Evolutionary conservation across 2,329 filamentous ascomycete genomes (phyloP).

Genomic region (Macroventuria anomochaeta): DNA sequence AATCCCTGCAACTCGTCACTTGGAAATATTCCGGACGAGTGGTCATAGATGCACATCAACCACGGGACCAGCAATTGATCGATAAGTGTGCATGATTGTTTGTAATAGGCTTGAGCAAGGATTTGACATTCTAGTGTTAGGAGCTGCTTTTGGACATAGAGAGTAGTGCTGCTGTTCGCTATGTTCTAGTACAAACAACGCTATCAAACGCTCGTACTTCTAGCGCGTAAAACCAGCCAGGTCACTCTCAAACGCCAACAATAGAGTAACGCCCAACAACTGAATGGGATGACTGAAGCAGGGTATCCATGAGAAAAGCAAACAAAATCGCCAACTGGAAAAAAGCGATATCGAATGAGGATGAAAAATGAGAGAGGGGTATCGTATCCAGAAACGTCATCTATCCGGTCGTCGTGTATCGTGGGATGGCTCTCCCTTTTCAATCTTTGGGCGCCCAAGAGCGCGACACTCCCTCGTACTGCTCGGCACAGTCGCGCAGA

Average conservation of each 20-base stretch:
- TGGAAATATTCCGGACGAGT: background rate
- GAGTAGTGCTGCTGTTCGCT: background rate
- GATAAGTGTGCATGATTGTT: background rate
- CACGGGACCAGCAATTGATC: background rate
- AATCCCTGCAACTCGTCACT: background rate
- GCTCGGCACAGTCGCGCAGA: conserved; percentile 52
- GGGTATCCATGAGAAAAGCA: conserved; percentile 31
- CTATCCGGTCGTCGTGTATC: background rate
- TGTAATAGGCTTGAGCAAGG: background rate
- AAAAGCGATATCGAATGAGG: background rate
- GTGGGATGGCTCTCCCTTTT: conserved; percentile 9
- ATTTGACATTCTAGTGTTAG: conserved; percentile 1
- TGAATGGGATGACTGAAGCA: conserved; percentile 17
- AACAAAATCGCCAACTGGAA: background rate
- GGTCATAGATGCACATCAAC: background rate
- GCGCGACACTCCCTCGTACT: conserved; percentile 38
- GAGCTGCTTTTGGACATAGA: background rate
- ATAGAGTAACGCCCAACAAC: conserved; percentile 4
- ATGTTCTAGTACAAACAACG: background rate
- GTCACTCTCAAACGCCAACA: background rate
- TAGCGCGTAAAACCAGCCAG: background rate
- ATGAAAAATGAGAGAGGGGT: conserved; percentile 20
- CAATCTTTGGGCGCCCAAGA: conserved; percentile 36
- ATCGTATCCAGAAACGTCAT: conserved; percentile 35
- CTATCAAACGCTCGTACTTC: conserved; percentile 5